Percentiles rank a stretch among this genome's conserved stretches.
Evolutionary conservation across 2,329 filamentous ascomycete species (phyloP).

Genomic region (Pestalotiopsis sp.): DNA sequence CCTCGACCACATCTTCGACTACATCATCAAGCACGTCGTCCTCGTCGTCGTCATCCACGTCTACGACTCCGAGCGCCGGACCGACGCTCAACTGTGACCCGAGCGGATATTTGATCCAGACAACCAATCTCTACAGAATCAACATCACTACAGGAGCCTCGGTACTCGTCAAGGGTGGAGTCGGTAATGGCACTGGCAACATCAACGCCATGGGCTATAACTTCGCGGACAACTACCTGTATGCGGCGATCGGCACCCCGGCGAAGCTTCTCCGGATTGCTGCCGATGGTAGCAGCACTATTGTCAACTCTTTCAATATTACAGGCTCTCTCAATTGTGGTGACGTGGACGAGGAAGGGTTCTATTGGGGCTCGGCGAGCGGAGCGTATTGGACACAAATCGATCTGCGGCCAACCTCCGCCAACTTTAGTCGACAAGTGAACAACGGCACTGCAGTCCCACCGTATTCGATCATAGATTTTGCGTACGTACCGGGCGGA

Average conservation of each 20-base stretch:
- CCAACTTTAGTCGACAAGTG: background rate
- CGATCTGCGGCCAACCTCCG: background rate
- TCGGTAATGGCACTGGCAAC: conserved; percentile 9
- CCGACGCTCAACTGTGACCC: conserved; percentile 15
- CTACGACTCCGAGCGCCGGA: background rate
- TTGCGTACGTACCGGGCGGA: background rate
- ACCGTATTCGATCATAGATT: background rate
- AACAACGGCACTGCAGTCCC: background rate
- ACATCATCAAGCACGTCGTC: background rate
- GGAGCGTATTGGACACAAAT: background rate
- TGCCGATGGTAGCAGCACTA: conserved; percentile 12
- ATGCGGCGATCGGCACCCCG: conserved; percentile 12
- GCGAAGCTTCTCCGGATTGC: conserved; percentile 16
- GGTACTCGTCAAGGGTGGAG: background rate
- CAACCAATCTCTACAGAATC: conserved; percentile 15
- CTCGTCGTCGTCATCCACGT: background rate
- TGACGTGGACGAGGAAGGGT: conserved; percentile 3
- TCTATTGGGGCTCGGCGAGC: background rate
- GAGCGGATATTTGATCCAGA: conserved; percentile 20
- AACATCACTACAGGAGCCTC: conserved; percentile 15
- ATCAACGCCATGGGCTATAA: conserved; percentile 22
- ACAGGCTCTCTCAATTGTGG: background rate
- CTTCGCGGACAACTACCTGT: conserved; percentile 20
- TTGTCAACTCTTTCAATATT: background rate
- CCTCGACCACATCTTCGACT: background rate